These are phyloP conservation scores for Xylaria sp. DNA, from an alignment of 495 filamentous ascomycete genomes.

Conservation along the genomic window DNA sequence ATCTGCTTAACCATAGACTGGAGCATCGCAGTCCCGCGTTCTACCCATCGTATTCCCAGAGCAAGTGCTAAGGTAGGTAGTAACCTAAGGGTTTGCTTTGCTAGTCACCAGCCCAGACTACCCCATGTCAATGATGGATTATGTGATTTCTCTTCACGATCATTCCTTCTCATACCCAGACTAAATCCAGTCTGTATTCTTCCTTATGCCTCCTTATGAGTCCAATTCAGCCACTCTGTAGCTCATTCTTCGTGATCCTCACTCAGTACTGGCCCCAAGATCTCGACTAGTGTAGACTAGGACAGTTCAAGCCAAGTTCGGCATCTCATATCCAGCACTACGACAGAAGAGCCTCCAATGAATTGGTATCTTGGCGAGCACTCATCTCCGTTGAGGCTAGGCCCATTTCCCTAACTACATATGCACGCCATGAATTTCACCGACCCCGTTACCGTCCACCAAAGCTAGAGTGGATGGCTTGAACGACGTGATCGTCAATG, in stretches of 20 bases:
- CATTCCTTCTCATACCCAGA: too few relatives aligned
- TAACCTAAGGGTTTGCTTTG: not conserved
- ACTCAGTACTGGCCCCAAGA: not conserved
- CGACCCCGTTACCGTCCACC: not conserved
- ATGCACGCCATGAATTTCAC: not conserved
- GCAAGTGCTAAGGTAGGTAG: not conserved
- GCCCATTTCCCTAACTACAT: not conserved
- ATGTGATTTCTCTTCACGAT: conserved; percentile 1
- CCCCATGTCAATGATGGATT: not conserved
- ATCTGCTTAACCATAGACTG: not conserved
- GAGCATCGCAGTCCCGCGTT: not conserved
- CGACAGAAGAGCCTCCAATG: not conserved
- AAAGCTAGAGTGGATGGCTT: not conserved
- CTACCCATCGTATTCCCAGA: not conserved
- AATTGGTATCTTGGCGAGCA: not conserved
- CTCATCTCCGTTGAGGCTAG: not conserved
- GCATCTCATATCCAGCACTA: not conserved
- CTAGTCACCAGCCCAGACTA: not conserved
- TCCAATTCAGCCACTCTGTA: not conserved
- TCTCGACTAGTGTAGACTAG: not conserved
- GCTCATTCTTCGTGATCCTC: not conserved
- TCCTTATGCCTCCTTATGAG: not conserved
- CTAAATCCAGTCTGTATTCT: too few relatives aligned
- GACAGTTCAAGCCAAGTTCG: not conserved
- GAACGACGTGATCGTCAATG: not conserved